Percentiles rank a stretch among this genome's conserved stretches.
phyloP scores from a whole-genome alignment of 495 filamentous ascomycete species.

The Articulospora tetracladia region DNA sequence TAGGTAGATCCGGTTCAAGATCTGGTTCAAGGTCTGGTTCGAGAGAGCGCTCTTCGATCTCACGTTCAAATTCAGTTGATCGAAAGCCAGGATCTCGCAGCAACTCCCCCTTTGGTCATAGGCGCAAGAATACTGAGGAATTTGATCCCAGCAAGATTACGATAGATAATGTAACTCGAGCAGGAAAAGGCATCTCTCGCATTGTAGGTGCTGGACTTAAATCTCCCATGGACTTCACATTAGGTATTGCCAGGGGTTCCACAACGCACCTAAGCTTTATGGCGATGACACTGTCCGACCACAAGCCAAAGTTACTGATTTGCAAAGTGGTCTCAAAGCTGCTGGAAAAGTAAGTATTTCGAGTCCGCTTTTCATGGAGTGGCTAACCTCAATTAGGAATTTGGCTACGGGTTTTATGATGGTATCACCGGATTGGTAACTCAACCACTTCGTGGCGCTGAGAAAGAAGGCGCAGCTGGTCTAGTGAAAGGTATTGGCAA shows the following conservation, averaged over 20 bases:
- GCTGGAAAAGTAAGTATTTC: conserved; percentile 45
- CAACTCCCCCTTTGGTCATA: conserved; percentile 10
- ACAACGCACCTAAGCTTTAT: conserved; percentile 78
- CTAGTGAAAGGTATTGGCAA: conserved; percentile 73
- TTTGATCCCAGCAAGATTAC: conserved; percentile 29
- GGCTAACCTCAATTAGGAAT: conserved; percentile 40
- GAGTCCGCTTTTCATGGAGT: not conserved
- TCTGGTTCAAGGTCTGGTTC: conserved; percentile 14
- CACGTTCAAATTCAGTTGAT: conserved; percentile 5
- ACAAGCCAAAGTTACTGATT: conserved; percentile 64
- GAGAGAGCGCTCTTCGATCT: not conserved
- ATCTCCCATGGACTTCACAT: conserved; percentile 75
- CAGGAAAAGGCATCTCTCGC: conserved; percentile 59
- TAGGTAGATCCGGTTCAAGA: conserved; percentile 17
- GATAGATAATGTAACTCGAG: conserved; percentile 53
- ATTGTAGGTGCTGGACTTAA: conserved; percentile 69
- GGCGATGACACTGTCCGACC: conserved; percentile 70
- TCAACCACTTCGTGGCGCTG: conserved; percentile 61
- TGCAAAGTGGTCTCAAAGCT: conserved; percentile 62
- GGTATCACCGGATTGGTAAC: conserved; percentile 70
- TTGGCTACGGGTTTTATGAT: conserved; percentile 64
- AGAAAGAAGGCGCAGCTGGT: conserved; percentile 65
- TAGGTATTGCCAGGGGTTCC: conserved; percentile 80
- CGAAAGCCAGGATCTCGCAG: conserved; percentile 11
- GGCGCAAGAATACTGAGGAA: not conserved